These are phyloP conservation scores for Tolypocladium tropicale DNA, from an alignment of 2,329 filamentous ascomycete genomes.

Conservation along the genomic window DNA sequence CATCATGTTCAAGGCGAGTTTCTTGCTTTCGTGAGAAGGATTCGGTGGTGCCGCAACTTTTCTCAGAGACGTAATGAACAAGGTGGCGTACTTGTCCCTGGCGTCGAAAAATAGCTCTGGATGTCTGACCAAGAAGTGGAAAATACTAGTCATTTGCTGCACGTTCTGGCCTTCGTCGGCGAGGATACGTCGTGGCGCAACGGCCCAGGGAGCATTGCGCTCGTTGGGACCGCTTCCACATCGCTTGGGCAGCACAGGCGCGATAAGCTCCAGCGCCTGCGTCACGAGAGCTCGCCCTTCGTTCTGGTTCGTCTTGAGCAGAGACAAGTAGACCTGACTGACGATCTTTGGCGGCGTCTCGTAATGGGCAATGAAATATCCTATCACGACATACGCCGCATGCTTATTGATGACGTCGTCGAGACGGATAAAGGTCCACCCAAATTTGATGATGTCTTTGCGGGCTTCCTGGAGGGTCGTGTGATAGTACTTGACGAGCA, in stretches of 20 bases:
- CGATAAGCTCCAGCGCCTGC: constrained; percentile 87
- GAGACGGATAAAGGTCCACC: constrained; percentile 96
- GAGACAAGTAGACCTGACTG: constrained; percentile 84
- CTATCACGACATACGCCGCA: constrained; percentile 91
- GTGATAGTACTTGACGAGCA: constrained; percentile 92
- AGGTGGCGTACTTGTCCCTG: constrained; percentile 77
- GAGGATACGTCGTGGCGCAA: constrained; percentile 80
- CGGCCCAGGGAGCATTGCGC: constrained; percentile 75
- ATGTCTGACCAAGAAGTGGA: constrained; percentile 90
- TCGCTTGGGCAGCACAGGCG: constrained; percentile 84
- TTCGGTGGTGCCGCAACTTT: constrained; percentile 81
- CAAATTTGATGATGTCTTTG: constrained; percentile 98
- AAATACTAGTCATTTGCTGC: constrained; percentile 94
- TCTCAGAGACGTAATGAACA: constrained; percentile 79
- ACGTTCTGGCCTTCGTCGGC: constrained; percentile 91
- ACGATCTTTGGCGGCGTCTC: constrained; percentile 96
- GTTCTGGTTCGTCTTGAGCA: constrained; percentile 88
- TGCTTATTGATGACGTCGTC: constrained; percentile 99
- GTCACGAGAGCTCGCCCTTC: constrained; percentile 88
- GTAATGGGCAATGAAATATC: constrained; percentile 94
- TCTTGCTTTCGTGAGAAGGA: constrained; percentile 84
- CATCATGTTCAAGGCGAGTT: constrained; percentile 83
- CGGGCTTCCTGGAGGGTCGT: constrained; percentile 79
- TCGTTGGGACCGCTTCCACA: constrained; percentile 63
- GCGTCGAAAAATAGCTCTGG: constrained; percentile 92